Evolutionary conservation across 306 rosid genomes (phyloP).

Genomic region (Vicia faba): DNA sequence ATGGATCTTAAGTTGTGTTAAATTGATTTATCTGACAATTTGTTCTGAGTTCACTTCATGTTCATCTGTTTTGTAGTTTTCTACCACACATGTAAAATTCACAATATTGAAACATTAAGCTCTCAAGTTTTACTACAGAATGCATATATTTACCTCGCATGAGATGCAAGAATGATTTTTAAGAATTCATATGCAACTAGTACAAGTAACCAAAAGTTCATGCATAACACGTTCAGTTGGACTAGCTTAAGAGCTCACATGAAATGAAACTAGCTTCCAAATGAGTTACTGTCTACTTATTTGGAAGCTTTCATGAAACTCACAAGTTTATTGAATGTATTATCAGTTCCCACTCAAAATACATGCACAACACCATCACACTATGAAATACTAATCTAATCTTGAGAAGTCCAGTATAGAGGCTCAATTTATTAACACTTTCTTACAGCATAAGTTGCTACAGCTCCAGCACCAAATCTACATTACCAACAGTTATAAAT

Average conservation of each 20-base stretch:
- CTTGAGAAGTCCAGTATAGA: conserved; percentile 38
- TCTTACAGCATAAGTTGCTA: conserved; percentile 45
- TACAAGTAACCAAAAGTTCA: conserved; percentile 27
- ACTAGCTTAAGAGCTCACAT: neutral
- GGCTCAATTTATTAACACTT: conserved; percentile 31
- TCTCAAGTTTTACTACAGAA: conserved; percentile 15
- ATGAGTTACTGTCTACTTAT: conserved; percentile 17
- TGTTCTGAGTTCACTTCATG: too few species aligned
- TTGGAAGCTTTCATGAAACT: conserved; percentile 37
- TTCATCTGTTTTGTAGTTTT: too few species aligned
- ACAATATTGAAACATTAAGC: conserved; percentile 13
- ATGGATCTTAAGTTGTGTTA: too few species aligned
- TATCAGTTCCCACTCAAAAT: conserved; percentile 30
- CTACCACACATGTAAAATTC: neutral
- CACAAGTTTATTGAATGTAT: conserved; percentile 44
- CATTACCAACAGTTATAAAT: conserved; percentile 45
- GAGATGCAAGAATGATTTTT: conserved; percentile 9
- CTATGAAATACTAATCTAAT: conserved; percentile 47
- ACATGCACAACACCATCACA: conserved; percentile 34
- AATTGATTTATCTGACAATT: too few species aligned
- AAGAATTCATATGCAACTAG: conserved; percentile 29
- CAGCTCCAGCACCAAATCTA: conserved; percentile 97
- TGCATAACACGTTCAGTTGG: neutral
- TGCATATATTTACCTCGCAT: neutral
- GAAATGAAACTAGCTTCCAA: neutral